Evolutionary conservation across 2,329 filamentous ascomycete genomes (phyloP), one percentile per base, ranked within the genome.

Genomic region (Orbilia ellipsospora): DNA sequence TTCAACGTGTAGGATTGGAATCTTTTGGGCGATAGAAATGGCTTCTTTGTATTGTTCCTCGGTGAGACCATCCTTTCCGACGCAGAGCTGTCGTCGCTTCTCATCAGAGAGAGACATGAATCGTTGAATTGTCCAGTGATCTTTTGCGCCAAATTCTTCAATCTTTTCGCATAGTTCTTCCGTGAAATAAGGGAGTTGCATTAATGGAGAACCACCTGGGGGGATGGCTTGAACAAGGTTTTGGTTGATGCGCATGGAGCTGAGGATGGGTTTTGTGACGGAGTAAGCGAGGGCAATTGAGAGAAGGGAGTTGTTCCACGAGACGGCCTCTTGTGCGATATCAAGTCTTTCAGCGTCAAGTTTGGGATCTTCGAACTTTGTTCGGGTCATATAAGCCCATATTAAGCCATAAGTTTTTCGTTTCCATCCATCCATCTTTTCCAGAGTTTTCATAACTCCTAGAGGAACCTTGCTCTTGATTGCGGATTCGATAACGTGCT

Each of bases 341-440:
- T 95, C 90, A 81, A 91, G 93, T 84, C 98, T 99, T 82, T 94
- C 88, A 26, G 77, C 79, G 68, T 79, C 79, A 45, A 80, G 77
- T 23, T 78, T 79, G 3, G 87, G 83, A 80, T 97, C 93, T 51
- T 91, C 90, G 23, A 99, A 87, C 80, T 97, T 92, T 66, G 96
- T 86, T 55, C 95, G 91, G 75, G 92, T 92, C 56, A 98, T 88
- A 82, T 99, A 98, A 50, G 95, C 94, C 95, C 96, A 99, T 15
- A 99, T 86, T 68, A 99, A 86, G 60, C 91, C 92, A 52, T 98
- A 86, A 6, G 93, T 90, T 86, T 98, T 98, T 80, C 95, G 88
- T 78, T 92, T 90, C 78, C 79, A 80, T 6, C 78, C 79, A 12
- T 98, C 95, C 73, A 97, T 83, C 78, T 93, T 89, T 80, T 92